A percentile compares a stretch with the other conserved stretches of the same genome.
Conservation (phyloP, 257 asterid genomes). For the Nicotiana sylvestris region DNA sequence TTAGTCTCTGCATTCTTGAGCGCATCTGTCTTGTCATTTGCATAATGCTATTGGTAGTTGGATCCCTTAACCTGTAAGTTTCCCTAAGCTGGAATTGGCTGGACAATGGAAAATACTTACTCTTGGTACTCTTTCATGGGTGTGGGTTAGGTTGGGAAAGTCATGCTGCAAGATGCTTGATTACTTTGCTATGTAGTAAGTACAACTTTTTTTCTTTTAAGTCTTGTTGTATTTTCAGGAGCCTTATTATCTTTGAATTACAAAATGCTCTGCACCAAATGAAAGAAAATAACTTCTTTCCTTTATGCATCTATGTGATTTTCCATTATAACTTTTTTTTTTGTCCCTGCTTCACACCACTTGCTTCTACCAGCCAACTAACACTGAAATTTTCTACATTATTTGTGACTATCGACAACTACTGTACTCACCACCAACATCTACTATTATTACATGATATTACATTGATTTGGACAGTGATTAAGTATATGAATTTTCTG, state of each 20-base stretch:
- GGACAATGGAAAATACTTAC: background rate
- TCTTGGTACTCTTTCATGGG: background rate
- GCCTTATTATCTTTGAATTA: background rate
- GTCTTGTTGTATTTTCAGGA: background rate
- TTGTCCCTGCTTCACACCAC: background rate
- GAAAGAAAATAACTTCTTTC: background rate
- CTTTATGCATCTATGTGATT: background rate
- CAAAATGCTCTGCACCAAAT: background rate
- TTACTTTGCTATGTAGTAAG: background rate
- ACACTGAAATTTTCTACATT: background rate
- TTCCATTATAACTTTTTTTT: background rate
- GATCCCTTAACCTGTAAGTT: background rate
- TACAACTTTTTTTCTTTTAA: background rate
- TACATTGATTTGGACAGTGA: background rate
- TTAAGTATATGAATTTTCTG: background rate
- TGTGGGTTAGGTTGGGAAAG: background rate
- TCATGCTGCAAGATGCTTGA: background rate
- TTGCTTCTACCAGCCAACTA: background rate
- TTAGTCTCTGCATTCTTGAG: background rate
- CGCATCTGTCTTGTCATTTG: background rate
- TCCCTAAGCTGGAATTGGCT: background rate
- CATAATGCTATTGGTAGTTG: background rate
- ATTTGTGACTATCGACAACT: background rate
- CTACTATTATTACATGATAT: background rate
- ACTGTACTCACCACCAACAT: background rate